Base-by-base conservation (phyloP, 2,329 filamentous ascomycete genomes). In the Xylariaceae sp. region DNA sequence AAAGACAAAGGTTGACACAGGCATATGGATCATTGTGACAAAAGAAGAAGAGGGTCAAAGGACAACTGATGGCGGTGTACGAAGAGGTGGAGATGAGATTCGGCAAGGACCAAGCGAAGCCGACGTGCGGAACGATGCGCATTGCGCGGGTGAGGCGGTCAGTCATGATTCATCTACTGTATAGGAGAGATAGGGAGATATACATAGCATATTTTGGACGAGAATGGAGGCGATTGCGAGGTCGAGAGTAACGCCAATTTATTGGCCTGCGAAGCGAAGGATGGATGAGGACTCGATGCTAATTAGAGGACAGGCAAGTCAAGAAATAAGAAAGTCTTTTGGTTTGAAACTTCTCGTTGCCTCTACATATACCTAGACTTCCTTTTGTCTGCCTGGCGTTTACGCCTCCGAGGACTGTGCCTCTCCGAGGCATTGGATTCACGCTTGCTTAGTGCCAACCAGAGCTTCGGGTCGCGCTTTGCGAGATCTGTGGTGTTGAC, bases 371-470 rank as follows among this genome's bases (percentile, higher is more conserved):
- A 27, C 22, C 22, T 5, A 27, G 22, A 4, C 4, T 27, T 7
- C 7, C 22, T 27, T 27, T 27, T 27, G 7, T 27, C 22, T 27
- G 4, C 7, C 22, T 27, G 22, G n/a, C 22, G 22, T 27, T n/a
- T n/a, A n/a, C n/a, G n/a, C n/a, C n/a, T n/a, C 7, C 22, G 58
- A 52, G 55, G 54, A 59, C 59, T 57, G 58, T 57, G 59, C 51
- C 58, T 57, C 57, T 54, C 58, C 52, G 57, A 60, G 56, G 56
- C 58, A 58, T 65, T 58, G 58, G 56, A 60, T 58, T 62, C 57
- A 63, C 64, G 64, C 64, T 65, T 65, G 61, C 65, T 65, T 66
- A 66, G 64, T 62, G 45, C 57, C 57, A 61, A 56, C 61, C 64
- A 65, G 57, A 61, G 55, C 47, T 55, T 61, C 60, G 64, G 62